Evolutionary conservation across 768 basidiomycete genomes (phyloP).

Genomic region (Pulveroboletus ravenelii): DNA sequence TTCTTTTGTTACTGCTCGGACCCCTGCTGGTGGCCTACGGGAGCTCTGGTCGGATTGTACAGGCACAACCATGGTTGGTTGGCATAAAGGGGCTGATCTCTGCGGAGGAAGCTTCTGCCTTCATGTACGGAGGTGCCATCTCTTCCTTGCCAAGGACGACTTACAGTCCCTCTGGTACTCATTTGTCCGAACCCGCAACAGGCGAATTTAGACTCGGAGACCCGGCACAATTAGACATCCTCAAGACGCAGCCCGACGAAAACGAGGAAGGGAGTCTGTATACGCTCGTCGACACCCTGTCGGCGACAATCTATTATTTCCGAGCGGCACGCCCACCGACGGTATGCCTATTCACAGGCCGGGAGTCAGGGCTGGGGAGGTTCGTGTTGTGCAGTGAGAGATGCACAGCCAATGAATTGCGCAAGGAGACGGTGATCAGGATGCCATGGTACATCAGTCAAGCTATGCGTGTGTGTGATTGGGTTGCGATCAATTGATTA

Average conservation of each 20-base stretch:
- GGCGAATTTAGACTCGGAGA: conserved; percentile 19
- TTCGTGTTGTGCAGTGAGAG: conserved; percentile 22
- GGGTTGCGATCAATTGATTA: conserved; percentile 18
- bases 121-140: conserved; percentile 14
- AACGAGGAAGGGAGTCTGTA: conserved; percentile 16
- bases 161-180: conserved; percentile 21
- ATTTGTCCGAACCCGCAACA: conserved; percentile 2
- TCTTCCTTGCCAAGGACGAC: conserved; percentile 3
- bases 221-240: not conserved
- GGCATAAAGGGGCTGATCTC: conserved; percentile 26
- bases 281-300: conserved; percentile 22
- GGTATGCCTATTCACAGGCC: conserved; percentile 20
- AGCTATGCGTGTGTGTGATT: conserved; percentile 21
- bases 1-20: conserved; percentile 13
- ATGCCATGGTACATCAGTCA: conserved; percentile 20
- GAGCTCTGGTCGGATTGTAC: conserved; percentile 12
- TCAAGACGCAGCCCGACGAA: not conserved
- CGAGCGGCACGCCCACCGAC: conserved; percentile 18
- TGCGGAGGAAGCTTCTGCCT: conserved; percentile 12
- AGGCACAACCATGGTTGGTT: conserved; percentile 19
- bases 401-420: conserved; percentile 18
- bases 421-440: conserved; percentile 23
- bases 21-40: conserved; percentile 14
- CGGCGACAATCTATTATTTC: conserved; percentile 24
- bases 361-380: conserved; percentile 19